A percentile compares a stretch with the other conserved stretches of the same genome.
These are phyloP conservation scores for Salvia miltiorrhiza DNA, from an alignment of 257 asterid genomes.

Conservation along the genomic window DNA sequence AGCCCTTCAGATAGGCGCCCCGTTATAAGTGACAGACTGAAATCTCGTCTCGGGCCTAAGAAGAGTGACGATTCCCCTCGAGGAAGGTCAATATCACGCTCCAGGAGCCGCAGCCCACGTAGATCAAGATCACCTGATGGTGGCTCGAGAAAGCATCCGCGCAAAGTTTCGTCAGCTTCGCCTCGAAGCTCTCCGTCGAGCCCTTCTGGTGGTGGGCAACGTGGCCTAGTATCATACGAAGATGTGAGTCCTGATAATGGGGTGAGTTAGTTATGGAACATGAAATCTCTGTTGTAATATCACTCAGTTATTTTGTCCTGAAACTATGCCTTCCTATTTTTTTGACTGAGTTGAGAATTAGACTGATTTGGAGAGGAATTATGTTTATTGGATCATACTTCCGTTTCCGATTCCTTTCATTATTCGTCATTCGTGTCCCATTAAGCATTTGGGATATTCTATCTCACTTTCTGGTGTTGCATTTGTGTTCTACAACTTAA, in stretches of 20 bases:
- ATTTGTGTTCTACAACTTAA: no score
- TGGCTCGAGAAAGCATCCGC: slow-evolving; percentile 38
- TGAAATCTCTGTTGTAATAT: slow-evolving; percentile 22
- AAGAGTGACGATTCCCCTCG: slow-evolving; percentile 29
- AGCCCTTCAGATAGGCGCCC: slow-evolving; percentile 54
- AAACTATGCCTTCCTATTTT: neutral
- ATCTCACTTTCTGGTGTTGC: no score
- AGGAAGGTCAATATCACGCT: slow-evolving; percentile 48
- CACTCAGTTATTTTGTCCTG: neutral
- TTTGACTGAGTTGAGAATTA: neutral
- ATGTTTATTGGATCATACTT: neutral
- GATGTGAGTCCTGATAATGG: slow-evolving; percentile 66
- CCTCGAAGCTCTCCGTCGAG: slow-evolving; percentile 49
- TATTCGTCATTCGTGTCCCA: neutral
- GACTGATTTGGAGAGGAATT: neutral
- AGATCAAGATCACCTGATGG: slow-evolving; percentile 51
- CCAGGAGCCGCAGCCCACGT: slow-evolving; percentile 50
- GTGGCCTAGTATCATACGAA: slow-evolving; percentile 78
- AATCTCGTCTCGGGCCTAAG: slow-evolving; percentile 82
- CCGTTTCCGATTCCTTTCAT: neutral
- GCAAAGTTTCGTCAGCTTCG: slow-evolving; percentile 31
- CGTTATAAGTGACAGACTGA: slow-evolving; percentile 55
- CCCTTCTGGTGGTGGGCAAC: slow-evolving; percentile 48
- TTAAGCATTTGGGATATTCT: no score
- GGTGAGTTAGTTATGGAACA: slow-evolving; percentile 17